Evolutionary conservation across 23 red algal species (phyloP), one percentile per base, ranked within the genome.

Genomic region (Cyanidiococcus yangmingshanensis): DNA sequence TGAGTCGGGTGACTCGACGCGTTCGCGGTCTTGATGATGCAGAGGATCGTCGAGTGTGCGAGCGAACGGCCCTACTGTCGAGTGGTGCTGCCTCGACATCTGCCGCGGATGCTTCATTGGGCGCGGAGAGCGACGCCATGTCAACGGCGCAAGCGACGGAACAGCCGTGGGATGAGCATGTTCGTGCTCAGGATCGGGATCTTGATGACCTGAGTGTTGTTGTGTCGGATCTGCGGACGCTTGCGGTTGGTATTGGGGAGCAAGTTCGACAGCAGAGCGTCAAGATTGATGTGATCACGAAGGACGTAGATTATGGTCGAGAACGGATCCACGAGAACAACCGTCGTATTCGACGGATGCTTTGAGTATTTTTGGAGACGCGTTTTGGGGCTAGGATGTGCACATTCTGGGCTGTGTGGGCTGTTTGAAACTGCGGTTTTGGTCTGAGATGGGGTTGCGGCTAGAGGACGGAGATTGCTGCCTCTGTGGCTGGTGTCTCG

Each of bases 321-420:
- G 63, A 71, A 12, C 63, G 63, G 16, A 71, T 71, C 63, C 63
- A 71, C 63, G 63, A 71, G 63, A 71, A 71, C 27, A 71, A 71
- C 63, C 63, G 63, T 32, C 21, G 63, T 12, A 71, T 71, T 71
- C 63, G 63, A 32, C 63, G 63, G 12, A 25, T 71, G 63, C 32
- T 71, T 29, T 71, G n/a, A n/a, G n/a, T n/a, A n/a, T n/a, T n/a
- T n/a, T n/a, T n/a, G n/a, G n/a, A n/a, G n/a, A n/a, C n/a, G n/a
- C n/a, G n/a, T n/a, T n/a, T n/a, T n/a, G n/a, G n/a, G n/a, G n/a
- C n/a, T n/a, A n/a, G n/a, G n/a, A n/a, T n/a, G n/a, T n/a, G n/a
- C n/a, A n/a, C n/a, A n/a, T n/a, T n/a, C n/a, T n/a, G n/a, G n/a
- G n/a, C n/a, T n/a, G n/a, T n/a, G n/a, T n/a, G n/a, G n/a, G n/a